A percentile compares a stretch with the other conserved stretches of the same genome.
These are phyloP conservation scores for Colletotrichum melonis DNA, from an alignment of 2,329 filamentous ascomycete genomes.

Conservation along the genomic window DNA sequence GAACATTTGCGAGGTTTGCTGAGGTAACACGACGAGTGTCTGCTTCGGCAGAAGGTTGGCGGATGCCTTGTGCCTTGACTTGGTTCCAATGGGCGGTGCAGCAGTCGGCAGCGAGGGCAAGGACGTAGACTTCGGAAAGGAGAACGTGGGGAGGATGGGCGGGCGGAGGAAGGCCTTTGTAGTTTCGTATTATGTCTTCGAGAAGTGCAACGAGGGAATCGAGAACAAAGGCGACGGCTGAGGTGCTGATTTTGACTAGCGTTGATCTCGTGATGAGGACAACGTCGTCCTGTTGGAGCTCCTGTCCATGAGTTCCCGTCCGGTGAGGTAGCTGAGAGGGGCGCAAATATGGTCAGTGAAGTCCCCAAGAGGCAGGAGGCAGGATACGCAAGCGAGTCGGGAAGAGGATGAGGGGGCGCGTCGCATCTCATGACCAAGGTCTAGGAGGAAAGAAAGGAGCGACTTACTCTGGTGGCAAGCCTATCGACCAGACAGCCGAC, in stretches of 20 bases:
- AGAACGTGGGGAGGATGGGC: conserved; percentile 70
- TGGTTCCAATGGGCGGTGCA: conserved; percentile 70
- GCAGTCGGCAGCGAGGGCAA: conserved; percentile 73
- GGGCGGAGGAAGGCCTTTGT: conserved; percentile 54
- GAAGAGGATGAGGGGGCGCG: not conserved
- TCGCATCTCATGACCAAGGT: not conserved
- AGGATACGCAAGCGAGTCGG: not conserved
- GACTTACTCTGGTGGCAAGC: conserved; percentile 68
- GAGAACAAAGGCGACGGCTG: conserved; percentile 64
- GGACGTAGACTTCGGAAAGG: conserved; percentile 73
- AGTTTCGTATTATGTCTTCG: conserved; percentile 68
- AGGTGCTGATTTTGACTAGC: conserved; percentile 69
- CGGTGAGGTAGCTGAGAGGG: conserved; percentile 69
- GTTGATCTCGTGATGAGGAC: conserved; percentile 70
- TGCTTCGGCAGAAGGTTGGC: conserved; percentile 19
- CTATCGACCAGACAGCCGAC: conserved; percentile 72
- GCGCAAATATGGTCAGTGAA: conserved; percentile 20
- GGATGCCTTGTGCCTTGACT: conserved; percentile 44
- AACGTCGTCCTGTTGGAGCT: conserved; percentile 70
- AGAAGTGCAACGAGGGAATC: conserved; percentile 68
- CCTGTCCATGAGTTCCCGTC: conserved; percentile 67
- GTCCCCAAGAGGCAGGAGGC: not conserved
- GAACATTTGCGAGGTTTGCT: conserved; percentile 38
- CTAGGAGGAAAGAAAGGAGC: conserved; percentile 8
- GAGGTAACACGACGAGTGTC: conserved; percentile 37